Percentiles rank a stretch among this genome's conserved stretches.
phyloP scores from a whole-genome alignment of 371 early-diverging fungal genomes.

The Rhizopus microsporus region DNA sequence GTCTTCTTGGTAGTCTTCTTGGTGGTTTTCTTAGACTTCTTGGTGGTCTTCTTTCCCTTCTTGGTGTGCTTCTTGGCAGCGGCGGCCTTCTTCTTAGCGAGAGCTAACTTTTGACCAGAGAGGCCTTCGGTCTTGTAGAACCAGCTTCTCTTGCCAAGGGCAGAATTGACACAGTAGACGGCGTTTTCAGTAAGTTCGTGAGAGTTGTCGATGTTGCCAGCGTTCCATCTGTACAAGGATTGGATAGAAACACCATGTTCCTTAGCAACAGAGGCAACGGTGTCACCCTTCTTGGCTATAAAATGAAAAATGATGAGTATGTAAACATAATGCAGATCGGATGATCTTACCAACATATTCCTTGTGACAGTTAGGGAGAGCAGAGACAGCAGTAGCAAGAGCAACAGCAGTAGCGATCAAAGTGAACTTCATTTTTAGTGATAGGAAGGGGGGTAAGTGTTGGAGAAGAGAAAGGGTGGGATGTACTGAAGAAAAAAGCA shows the following conservation, averaged over 20 bases:
- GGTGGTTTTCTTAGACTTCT: slow-evolving; percentile 26
- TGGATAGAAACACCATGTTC: slow-evolving; percentile 3
- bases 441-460: slow-evolving; percentile 27
- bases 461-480: slow-evolving; percentile 5
- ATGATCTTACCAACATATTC: slow-evolving; percentile 20
- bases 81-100: slow-evolving; percentile 27
- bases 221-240: slow-evolving; percentile 22
- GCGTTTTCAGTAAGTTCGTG: slow-evolving; percentile 10
- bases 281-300: slow-evolving; percentile 22
- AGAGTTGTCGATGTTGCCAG: slow-evolving; percentile 8
- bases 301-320: not conserved
- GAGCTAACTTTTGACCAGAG: slow-evolving; percentile 24
- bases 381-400: slow-evolving; percentile 19
- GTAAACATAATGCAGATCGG: not conserved
- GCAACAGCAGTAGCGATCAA: slow-evolving; percentile 25
- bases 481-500: not conserved
- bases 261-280: slow-evolving; percentile 17
- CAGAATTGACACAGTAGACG: slow-evolving; percentile 20
- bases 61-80: slow-evolving; percentile 21
- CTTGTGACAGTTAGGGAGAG: slow-evolving; percentile 14
- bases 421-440: slow-evolving; percentile 35
- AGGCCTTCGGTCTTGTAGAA: slow-evolving; percentile 31
- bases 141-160: slow-evolving; percentile 22
- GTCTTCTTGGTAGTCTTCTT: slow-evolving; percentile 35
- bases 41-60: slow-evolving; percentile 14